Evolutionary conservation across 2,329 filamentous ascomycete genomes (phyloP).

Genomic region (Chrysoporthe austroafricana): DNA sequence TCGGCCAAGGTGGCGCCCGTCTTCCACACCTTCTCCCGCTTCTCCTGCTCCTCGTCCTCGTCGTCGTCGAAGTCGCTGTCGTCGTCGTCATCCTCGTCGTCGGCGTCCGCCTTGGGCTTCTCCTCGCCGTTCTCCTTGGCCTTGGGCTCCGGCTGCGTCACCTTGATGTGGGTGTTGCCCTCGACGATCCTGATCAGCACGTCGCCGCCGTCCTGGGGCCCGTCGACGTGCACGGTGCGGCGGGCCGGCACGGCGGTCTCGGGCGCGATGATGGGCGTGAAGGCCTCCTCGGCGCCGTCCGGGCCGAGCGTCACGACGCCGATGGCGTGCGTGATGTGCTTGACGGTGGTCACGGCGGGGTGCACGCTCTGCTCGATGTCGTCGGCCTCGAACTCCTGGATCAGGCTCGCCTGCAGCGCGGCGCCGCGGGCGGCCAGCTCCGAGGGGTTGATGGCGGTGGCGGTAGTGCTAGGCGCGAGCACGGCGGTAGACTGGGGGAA

Average conservation of each 20-base stretch:
- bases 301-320: constrained; percentile 74
- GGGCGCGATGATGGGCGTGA: constrained; percentile 79
- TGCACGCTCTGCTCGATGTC: constrained; percentile 97
- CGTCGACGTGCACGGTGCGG: constrained; percentile 77
- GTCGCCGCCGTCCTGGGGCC: constrained; percentile 80
- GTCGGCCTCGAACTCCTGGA: constrained; percentile 90
- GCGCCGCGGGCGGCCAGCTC: constrained; percentile 88
- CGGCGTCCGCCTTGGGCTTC: constrained; percentile 55
- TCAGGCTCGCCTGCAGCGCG: constrained; percentile 90
- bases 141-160: constrained; percentile 85
- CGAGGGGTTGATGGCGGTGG: constrained; percentile 86
- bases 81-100: constrained; percentile 64
- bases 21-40: constrained; percentile 91
- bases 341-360: constrained; percentile 90
- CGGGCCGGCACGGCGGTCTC: constrained; percentile 91
- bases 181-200: constrained; percentile 88
- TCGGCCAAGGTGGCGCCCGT: constrained; percentile 81
- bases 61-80: constrained; percentile 67
- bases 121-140: constrained; percentile 60
- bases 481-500: constrained; percentile 82
- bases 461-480: constrained; percentile 78
- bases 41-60: constrained; percentile 80
- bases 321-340: constrained; percentile 86
- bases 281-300: constrained; percentile 66
- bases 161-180: constrained; percentile 88